These are phyloP conservation scores for Peniophora sp. DNA, from an alignment of 1,284 basidiomycete genomes.

Conservation along the genomic window DNA sequence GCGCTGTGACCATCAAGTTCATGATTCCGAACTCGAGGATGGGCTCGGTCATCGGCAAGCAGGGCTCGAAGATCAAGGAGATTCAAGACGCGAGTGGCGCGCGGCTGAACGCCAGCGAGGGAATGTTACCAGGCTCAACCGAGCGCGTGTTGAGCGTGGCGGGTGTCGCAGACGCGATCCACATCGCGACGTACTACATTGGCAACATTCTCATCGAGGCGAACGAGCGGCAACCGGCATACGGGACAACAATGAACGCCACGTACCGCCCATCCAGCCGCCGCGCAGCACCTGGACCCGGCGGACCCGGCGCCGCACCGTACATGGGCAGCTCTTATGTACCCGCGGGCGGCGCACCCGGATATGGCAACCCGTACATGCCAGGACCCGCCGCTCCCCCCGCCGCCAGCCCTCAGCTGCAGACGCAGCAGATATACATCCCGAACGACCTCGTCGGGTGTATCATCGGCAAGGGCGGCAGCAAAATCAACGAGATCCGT, in stretches of 20 bases:
- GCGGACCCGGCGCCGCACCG: constrained; percentile 16
- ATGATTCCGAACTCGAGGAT: constrained; percentile 99
- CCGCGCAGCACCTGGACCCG: constrained; percentile 28
- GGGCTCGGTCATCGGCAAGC: constrained; percentile 98
- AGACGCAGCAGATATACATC: constrained; percentile 98
- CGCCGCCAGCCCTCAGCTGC: constrained; percentile 48
- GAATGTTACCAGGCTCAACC: constrained; percentile 98
- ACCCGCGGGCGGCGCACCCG: constrained; percentile 26
- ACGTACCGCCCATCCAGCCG: constrained; percentile 32
- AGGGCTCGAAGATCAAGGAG: constrained; percentile 98
- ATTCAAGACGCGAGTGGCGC: constrained; percentile 99
- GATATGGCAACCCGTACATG: constrained; percentile 45
- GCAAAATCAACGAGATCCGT: constrained; percentile 98
- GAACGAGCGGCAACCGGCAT: constrained; percentile 74
- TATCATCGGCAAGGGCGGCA: constrained; percentile 97
- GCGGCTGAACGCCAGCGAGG: constrained; percentile 91
- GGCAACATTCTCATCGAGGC: constrained; percentile 96
- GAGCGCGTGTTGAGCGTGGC: constrained; percentile 98
- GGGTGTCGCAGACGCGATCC: constrained; percentile 98
- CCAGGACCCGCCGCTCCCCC: constrained; percentile 11
- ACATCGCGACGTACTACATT: constrained; percentile 99
- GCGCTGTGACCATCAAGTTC: constrained; percentile 98
- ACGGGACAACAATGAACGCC: constrained; percentile 32
- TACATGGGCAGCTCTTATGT: constrained; percentile 64
- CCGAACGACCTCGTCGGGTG: constrained; percentile 97